Conservation (phyloP, 2,329 filamentous ascomycete genomes). For the Chaetomiaceae sp. region DNA sequence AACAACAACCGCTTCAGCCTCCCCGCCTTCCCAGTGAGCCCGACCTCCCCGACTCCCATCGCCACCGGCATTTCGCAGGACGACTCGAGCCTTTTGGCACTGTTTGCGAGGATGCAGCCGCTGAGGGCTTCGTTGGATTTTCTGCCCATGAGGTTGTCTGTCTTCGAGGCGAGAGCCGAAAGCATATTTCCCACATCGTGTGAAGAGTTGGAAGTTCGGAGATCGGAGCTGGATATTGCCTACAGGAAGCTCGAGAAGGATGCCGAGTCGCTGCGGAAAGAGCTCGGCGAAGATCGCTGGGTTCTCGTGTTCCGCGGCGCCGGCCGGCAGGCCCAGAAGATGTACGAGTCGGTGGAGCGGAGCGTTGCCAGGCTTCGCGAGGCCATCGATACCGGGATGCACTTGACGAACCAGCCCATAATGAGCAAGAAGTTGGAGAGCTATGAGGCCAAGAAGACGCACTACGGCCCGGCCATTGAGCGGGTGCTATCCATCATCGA, state of each 20-base stretch:
- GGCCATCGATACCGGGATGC: conserved; percentile 67
- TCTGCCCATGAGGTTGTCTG: conserved; percentile 85
- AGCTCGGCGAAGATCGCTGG: conserved; percentile 94
- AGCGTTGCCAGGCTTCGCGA: conserved; percentile 80
- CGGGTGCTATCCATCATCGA: conserved; percentile 89
- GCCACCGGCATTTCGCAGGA: conserved; percentile 62
- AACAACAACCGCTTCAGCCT: conserved; percentile 64
- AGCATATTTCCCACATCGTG: conserved; percentile 83
- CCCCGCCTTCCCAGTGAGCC: conserved; percentile 57
- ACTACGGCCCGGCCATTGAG: conserved; percentile 91
- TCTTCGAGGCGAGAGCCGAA: conserved; percentile 75
- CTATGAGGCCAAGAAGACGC: conserved; percentile 90
- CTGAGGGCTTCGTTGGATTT: conserved; percentile 91
- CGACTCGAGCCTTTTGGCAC: conserved; percentile 78
- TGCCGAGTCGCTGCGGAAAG: conserved; percentile 80
- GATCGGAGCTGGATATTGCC: conserved; percentile 69
- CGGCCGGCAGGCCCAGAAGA: conserved; percentile 85
- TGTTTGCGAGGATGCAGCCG: conserved; percentile 95
- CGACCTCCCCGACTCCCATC: conserved; percentile 49
- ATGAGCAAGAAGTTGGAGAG: conserved; percentile 82
- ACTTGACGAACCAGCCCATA: conserved; percentile 64
- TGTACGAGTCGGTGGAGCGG: conserved; percentile 91
- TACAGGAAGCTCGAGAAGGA: conserved; percentile 88
- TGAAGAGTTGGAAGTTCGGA: conserved; percentile 75
- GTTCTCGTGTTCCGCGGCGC: conserved; percentile 92